These are phyloP conservation scores for Starmerella riodocensis DNA, from an alignment of 805 yeast species.

Conservation along the genomic window DNA sequence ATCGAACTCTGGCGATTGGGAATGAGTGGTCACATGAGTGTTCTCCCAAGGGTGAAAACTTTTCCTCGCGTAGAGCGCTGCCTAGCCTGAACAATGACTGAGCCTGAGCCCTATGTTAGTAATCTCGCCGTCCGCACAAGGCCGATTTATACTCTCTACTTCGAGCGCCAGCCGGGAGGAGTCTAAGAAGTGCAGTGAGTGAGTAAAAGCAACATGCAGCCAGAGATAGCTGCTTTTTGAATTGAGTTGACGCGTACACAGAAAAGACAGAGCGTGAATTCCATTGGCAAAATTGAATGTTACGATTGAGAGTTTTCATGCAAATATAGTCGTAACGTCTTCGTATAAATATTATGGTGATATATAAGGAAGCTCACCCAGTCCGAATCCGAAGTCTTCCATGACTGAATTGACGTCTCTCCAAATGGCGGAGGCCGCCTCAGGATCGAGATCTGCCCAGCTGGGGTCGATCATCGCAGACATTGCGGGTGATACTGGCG, in stretches of 20 bases:
- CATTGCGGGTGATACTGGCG: constrained; percentile 14
- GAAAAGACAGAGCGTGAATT: too few relatives aligned
- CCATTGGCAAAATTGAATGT: too few relatives aligned
- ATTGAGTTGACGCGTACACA: too few relatives aligned
- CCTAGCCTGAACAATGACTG: too few relatives aligned
- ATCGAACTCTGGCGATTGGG: neutral
- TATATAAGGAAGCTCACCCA: constrained; percentile 20
- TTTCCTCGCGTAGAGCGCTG: neutral
- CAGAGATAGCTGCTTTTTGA: too few relatives aligned
- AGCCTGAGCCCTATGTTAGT: constrained; percentile 9
- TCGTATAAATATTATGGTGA: constrained; percentile 8
- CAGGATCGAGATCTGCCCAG: constrained; percentile 13
- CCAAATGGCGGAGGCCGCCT: constrained; percentile 34
- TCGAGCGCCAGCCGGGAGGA: too few relatives aligned
- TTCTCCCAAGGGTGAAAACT: neutral
- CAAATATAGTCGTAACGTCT: too few relatives aligned
- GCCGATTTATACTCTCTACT: too few relatives aligned
- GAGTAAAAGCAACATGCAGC: too few relatives aligned
- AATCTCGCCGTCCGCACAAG: too few relatives aligned
- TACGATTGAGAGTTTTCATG: too few relatives aligned
- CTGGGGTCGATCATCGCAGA: constrained; percentile 10
- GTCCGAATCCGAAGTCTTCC: constrained; percentile 73
- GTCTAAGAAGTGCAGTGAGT: too few relatives aligned
- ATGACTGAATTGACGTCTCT: constrained; percentile 77
- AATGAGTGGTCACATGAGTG: constrained; percentile 15